Evolutionary conservation across 805 yeast genomes (phyloP), one percentile per base, ranked within the genome.

Genomic region (Wickerhamomyces xylosicus): DNA sequence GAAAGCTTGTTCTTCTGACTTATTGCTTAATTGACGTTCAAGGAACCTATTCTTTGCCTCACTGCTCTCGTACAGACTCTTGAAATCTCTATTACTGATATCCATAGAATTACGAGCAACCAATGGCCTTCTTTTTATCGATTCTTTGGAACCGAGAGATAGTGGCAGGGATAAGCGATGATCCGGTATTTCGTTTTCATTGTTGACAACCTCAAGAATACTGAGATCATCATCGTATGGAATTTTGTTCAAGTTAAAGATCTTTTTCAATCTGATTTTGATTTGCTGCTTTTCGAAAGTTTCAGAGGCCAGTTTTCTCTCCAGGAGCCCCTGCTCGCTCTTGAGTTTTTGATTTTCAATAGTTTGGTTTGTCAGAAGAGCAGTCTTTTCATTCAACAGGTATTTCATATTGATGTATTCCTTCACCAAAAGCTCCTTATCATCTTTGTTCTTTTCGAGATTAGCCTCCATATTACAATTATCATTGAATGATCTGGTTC

Each of bases 301-400:
- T 37, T 77, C 79, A n/a, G 79, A 67, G 2, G 81, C 79, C n/a
- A 77, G 54, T 47, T 84, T 67, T 2, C 79, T 71, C 46, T 79
- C 81, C 13, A 83, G 57, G 47, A 80, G 60, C 25, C 69, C 67
- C 37, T 79, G 50, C 42, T 80, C 85, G 34, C 80, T 76, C 19
- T 65, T 60, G 34, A 79, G 54, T 58, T 70, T 55, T 49, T 64
- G 54, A 35, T 62, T 64, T 17, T 60, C 65, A 22, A 60, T 61
- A 9, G 58, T 48, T 48, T 74, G 78, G 29, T 63, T 69, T 34
- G 73, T 62, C 38, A 76, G 47, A 3, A 62, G 50, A 9, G 75
- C 77, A 42, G 67, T 61, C 17, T 63, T 66, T 41, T 77, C 82
- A 42, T 74, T 71, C 18, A 77, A 53, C 42, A 72, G 71, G 8